Evolutionary conservation across 345 rosid genomes (phyloP), one percentile per base, ranked within the genome.

Genomic region (Hevea brasiliensis): DNA sequence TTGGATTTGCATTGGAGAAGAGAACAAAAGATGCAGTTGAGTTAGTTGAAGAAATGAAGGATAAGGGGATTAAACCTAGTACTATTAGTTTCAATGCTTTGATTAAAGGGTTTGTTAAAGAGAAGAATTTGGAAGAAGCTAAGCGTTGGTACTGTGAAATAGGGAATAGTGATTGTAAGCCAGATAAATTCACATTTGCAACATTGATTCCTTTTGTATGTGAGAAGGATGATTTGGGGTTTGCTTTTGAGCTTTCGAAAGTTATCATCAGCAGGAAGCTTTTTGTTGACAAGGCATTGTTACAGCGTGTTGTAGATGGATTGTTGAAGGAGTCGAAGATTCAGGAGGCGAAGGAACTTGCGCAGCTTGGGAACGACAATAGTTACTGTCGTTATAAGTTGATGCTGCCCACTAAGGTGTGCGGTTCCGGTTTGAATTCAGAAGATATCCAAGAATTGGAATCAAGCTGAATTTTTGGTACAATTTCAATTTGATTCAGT

Each of bases 91-190:
- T 82, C 65, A 86, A 83, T 82, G 77, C 85, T 84, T 75, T 93
- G 86, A 80, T 93, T 32, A 83, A 67, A 23, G 93, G 86, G 15
- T 88, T 59, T 79, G 83, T 85, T 20, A 61, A 55, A 15, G 86
- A 32, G 37, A 4, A 79, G 5, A 78, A 87, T 21, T 62, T 87
- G 68, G 86, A 83, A 27, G 87, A 82, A 68, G 88, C 81, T 62
- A 86, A 80, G 85, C 40, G 60, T 66, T 91, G 93, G 89, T 88
- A 81, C 77, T 51, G 21, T 41, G 83, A 85, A 76, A 76, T 89
- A 14, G 73, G 67, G 81, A 80, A 79, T 74, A 78, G 70, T 4
- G 80, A 67, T 59, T 73, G 67, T 42, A 62, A 15, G 11, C 84
- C 87, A 0, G 85, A 84, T 60, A 74, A 74, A 14, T 60, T 62